Evolutionary conservation across 257 asterid genomes (phyloP), one percentile per base, ranked within the genome.

Genomic region (Nyctanthes arbortristis): DNA sequence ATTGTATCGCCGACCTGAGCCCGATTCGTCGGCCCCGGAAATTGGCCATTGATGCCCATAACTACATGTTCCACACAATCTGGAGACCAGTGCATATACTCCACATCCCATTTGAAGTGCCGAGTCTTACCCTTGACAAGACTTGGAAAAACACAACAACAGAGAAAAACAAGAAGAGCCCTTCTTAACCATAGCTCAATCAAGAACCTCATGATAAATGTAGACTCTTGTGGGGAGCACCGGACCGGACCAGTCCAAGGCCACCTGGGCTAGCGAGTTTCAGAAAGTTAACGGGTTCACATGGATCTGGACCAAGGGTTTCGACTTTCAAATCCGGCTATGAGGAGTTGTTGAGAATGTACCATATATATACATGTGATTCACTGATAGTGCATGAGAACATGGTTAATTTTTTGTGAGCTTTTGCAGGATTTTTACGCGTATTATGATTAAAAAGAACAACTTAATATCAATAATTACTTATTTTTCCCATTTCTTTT

Each of bases 21-120:
- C 54, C 85, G 79, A 25, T 89, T 88, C 0, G 96, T 89, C 25
- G 98, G 96, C 57, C 96, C 92, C 8, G 98, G 96, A 52, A 86
- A 89, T 68, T 78, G 86, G 54, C 94, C 96, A 25, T 92, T 92
- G 63, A 92, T 92, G 4, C 82, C 75, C 70, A 92, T 76, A 4
- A 84, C 92, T 7, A 82, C 73, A 14, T 81, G 72, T 62, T 92
- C 95, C 4, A 52, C 12, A 1, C 97, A 89, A 63, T 89, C 98
- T 2, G 98, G 97, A 24, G 86, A 77, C 94, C 96, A 81, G 14
- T 80, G 83, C 80, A 56, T 71, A 63, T 85, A 86, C 45, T 76
- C 87, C 33, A 89, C 96, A 13, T 62, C 81, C 96, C 96, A 92
- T 77, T 79, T 86, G 66, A 73, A 74, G 57, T 84, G 87, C 73